Conservation (phyloP, 192 early-diverging fungal species). For the Haplosporangium gracile region DNA sequence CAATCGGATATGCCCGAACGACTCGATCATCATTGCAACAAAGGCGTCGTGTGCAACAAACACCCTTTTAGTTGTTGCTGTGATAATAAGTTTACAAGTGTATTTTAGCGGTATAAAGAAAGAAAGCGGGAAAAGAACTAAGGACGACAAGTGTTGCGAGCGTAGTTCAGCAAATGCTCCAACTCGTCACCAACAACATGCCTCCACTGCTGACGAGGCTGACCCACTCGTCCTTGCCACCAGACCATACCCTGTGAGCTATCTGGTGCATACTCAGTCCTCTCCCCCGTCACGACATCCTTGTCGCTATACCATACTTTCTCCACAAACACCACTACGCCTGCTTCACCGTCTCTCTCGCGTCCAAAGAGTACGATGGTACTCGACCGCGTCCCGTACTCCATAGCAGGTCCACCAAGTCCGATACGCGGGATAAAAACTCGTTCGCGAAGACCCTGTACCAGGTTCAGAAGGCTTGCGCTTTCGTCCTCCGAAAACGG, state of each 20-base stretch:
- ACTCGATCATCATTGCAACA: too few species aligned
- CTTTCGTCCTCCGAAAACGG: slow-evolving; percentile 11
- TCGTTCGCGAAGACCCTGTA: slow-evolving; percentile 12
- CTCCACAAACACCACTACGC: slow-evolving; percentile 45
- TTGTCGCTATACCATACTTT: slow-evolving; percentile 34
- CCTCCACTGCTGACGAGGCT: slow-evolving; percentile 21
- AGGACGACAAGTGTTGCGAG: not conserved
- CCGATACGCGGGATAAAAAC: slow-evolving; percentile 37
- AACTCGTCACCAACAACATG: slow-evolving; percentile 30
- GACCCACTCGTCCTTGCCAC: slow-evolving; percentile 48
- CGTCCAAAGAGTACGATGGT: slow-evolving; percentile 41
- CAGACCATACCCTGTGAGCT: slow-evolving; percentile 31
- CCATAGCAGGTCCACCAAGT: not conserved
- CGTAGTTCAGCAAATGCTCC: slow-evolving; percentile 10
- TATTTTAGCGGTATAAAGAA: too few species aligned
- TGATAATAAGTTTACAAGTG: too few species aligned
- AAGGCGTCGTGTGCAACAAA: too few species aligned
- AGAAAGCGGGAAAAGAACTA: too few species aligned
- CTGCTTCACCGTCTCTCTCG: not conserved
- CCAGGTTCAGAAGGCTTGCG: too few species aligned
- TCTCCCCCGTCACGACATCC: slow-evolving; percentile 11
- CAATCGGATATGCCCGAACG: too few species aligned
- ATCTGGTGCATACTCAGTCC: slow-evolving; percentile 9
- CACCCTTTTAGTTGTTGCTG: too few species aligned
- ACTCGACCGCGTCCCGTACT: slow-evolving; percentile 44